Percentiles rank a stretch among this genome's conserved stretches.
Evolutionary conservation across 495 filamentous ascomycete species (phyloP).

Genomic region (Cladorrhinum samala): DNA sequence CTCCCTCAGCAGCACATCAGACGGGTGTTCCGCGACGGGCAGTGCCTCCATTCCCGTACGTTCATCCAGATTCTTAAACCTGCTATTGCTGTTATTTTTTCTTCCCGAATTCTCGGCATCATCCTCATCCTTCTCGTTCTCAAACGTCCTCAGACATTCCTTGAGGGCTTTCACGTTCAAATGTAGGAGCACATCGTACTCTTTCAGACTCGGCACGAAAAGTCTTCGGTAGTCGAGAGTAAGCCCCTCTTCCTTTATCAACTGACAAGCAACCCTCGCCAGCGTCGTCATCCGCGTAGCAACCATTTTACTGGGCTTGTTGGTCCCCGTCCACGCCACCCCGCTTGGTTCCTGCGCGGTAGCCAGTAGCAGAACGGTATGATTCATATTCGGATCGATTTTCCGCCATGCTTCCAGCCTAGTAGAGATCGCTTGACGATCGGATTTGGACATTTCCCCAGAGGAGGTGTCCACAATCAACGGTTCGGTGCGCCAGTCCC

Average conservation of each 20-base stretch:
- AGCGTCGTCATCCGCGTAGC: slow-evolving; percentile 77
- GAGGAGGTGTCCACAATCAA: no score
- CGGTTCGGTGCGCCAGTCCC: slow-evolving; percentile 86
- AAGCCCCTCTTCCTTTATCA: slow-evolving; percentile 51
- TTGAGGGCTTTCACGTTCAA: slow-evolving; percentile 49
- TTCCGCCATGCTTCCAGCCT: slow-evolving; percentile 75
- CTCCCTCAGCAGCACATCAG: slow-evolving; percentile 50
- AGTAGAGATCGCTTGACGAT: slow-evolving; percentile 56
- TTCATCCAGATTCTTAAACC: slow-evolving; percentile 69
- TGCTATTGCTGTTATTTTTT: slow-evolving; percentile 18
- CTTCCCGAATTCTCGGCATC: slow-evolving; percentile 14
- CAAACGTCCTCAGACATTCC: slow-evolving; percentile 17
- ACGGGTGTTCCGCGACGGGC: slow-evolving; percentile 43
- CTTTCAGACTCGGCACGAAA: slow-evolving; percentile 60
- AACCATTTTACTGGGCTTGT: slow-evolving; percentile 67
- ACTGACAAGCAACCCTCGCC: slow-evolving; percentile 61
- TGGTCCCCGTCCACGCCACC: slow-evolving; percentile 68
- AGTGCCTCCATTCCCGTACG: slow-evolving; percentile 28
- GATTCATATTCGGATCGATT: slow-evolving; percentile 83
- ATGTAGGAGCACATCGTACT: slow-evolving; percentile 82
- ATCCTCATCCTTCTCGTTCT: slow-evolving; percentile 18
- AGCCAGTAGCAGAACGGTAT: slow-evolving; percentile 71
- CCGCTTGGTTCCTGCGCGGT: slow-evolving; percentile 73
- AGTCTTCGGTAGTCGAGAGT: slow-evolving; percentile 55
- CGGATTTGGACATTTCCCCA: slow-evolving; percentile 47